A percentile compares a stretch with the other conserved stretches of the same genome.
These are phyloP conservation scores for Gryganskiella cystojenkinii DNA, from an alignment of 192 early-diverging fungal genomes.

Conservation along the genomic window DNA sequence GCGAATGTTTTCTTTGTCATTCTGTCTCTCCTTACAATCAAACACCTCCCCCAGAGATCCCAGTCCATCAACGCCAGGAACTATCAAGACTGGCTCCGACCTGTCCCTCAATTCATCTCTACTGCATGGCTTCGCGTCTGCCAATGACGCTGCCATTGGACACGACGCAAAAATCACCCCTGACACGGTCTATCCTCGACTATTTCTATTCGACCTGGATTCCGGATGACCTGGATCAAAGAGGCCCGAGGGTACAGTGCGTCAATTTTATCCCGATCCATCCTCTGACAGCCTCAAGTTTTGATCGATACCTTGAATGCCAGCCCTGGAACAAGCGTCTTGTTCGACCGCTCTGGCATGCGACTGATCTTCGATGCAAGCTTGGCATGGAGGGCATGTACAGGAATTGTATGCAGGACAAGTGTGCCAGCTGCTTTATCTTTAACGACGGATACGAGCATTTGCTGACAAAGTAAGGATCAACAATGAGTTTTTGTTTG, in stretches of 20 bases:
- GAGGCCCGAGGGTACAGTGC: conserved; percentile 36
- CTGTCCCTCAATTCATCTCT: conserved; percentile 47
- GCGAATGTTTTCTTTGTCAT: conserved; percentile 48
- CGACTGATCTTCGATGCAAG: conserved; percentile 45
- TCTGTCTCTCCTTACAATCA: conserved; percentile 40
- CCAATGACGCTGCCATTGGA: conserved; percentile 49
- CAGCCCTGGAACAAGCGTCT: conserved; percentile 49
- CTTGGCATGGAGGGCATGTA: conserved; percentile 50
- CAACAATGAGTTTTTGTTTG: not conserved
- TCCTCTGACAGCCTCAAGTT: conserved; percentile 39
- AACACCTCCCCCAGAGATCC: conserved; percentile 34
- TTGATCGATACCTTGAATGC: conserved; percentile 43
- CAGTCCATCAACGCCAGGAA: conserved; percentile 31
- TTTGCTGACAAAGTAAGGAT: conserved; percentile 37
- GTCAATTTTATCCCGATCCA: conserved; percentile 54
- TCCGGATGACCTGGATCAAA: conserved; percentile 11
- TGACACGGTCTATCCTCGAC: conserved; percentile 43
- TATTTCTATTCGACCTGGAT: conserved; percentile 52
- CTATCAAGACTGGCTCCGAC: conserved; percentile 38
- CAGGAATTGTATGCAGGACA: conserved; percentile 52
- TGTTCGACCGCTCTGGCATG: conserved; percentile 48
- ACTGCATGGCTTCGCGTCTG: conserved; percentile 41
- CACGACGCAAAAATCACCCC: conserved; percentile 33
- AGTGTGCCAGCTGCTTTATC: conserved; percentile 48
- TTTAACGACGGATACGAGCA: conserved; percentile 51